These are phyloP conservation scores for Cerrena zonata DNA, from an alignment of 1,284 basidiomycete genomes.

Conservation along the genomic window DNA sequence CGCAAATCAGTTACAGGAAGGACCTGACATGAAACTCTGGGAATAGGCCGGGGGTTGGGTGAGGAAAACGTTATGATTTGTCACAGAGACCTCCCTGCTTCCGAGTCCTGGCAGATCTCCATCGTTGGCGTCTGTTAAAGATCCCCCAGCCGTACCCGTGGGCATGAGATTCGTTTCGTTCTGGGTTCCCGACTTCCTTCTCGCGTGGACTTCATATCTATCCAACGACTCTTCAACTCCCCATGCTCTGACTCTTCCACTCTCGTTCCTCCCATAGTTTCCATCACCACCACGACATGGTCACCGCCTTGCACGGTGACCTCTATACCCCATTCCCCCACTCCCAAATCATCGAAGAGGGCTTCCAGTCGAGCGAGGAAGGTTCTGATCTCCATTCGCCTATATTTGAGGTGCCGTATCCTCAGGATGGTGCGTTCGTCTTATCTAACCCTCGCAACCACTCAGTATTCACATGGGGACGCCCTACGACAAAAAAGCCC, in stretches of 20 bases:
- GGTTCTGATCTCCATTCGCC: constrained; percentile 68
- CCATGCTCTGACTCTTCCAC: constrained; percentile 28
- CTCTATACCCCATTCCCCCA: constrained; percentile 51
- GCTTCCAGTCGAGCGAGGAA: constrained; percentile 63
- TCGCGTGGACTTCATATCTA: constrained; percentile 33
- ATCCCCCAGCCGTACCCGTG: constrained; percentile 26
- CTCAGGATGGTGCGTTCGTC: constrained; percentile 32
- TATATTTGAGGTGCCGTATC: constrained; percentile 47
- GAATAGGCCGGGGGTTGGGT: constrained; percentile 4
- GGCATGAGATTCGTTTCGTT: constrained; percentile 23
- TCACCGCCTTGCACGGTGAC: constrained; percentile 44
- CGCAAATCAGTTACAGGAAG: constrained; percentile 3
- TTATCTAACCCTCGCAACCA: constrained; percentile 15
- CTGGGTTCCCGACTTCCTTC: constrained; percentile 25
- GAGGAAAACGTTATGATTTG: constrained; percentile 22
- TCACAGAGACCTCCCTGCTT: constrained; percentile 20
- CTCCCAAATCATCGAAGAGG: constrained; percentile 50
- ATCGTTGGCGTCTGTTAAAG: constrained; percentile 23
- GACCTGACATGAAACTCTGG: constrained; percentile 5
- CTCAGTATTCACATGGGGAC: constrained; percentile 28
- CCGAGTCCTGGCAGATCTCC: constrained; percentile 28
- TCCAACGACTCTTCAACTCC: constrained; percentile 27
- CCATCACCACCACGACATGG: constrained; percentile 37
- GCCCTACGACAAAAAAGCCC: constrained; percentile 52
- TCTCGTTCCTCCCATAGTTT: constrained; percentile 22